These are phyloP conservation scores for Odonthalia washingtoniensis DNA, from an alignment of 31 red algal genomes.

Conservation along the genomic window DNA sequence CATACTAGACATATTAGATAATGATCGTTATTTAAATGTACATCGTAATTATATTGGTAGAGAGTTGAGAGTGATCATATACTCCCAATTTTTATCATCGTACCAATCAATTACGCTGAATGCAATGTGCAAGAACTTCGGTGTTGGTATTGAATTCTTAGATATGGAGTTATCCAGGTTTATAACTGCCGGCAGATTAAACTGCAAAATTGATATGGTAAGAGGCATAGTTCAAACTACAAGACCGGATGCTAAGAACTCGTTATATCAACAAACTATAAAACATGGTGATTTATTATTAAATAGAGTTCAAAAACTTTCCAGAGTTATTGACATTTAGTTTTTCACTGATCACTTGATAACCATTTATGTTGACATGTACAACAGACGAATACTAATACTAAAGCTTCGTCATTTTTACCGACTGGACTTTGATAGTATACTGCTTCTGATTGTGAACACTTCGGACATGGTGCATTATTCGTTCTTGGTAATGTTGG, in stretches of 20 bases:
- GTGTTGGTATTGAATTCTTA: conserved; percentile 79
- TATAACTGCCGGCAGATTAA: conserved; percentile 88
- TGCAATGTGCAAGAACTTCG: conserved; percentile 92
- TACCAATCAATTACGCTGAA: conserved; percentile 89
- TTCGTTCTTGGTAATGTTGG: conserved; percentile 85
- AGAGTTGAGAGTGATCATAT: conserved; percentile 88
- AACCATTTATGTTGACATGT: conserved; percentile 78
- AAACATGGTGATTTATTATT: conserved; percentile 94
- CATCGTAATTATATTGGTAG: conserved; percentile 82
- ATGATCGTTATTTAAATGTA: conserved; percentile 76
- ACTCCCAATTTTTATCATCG: conserved; percentile 90
- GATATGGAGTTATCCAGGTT: conserved; percentile 93
- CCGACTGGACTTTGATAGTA: conserved; percentile 92
- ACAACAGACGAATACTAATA: conserved; percentile 85
- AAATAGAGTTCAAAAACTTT: conserved; percentile 98
- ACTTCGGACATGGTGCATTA: conserved; percentile 79
- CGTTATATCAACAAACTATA: conserved; percentile 87
- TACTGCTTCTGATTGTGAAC: conserved; percentile 85
- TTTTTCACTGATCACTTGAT: conserved; percentile 82
- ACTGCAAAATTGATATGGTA: conserved; percentile 95
- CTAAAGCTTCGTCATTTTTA: conserved; percentile 89
- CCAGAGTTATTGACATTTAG: conserved; percentile 94
- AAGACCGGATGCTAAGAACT: conserved; percentile 85
- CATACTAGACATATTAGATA: conserved; percentile 67
- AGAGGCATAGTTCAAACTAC: conserved; percentile 87